A percentile compares a stretch with the other conserved stretches of the same genome.
These are phyloP conservation scores for Acidomyces sp. DNA, from an alignment of 495 filamentous ascomycete genomes.

Conservation along the genomic window DNA sequence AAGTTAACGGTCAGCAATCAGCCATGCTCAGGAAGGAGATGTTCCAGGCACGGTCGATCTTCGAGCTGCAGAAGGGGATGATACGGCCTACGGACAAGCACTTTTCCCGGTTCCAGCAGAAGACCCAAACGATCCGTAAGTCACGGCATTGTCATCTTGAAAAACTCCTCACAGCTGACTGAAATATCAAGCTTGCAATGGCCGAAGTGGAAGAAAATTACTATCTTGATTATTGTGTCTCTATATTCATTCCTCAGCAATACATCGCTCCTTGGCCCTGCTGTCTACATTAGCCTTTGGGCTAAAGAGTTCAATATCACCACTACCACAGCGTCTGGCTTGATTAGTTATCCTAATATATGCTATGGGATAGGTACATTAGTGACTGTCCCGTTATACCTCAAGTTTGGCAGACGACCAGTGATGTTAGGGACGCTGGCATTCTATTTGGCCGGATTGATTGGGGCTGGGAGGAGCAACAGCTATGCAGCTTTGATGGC, in stretches of 20 bases:
- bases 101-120: slow-evolving; percentile 49
- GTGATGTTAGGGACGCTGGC: slow-evolving; percentile 37
- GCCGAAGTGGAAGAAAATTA: slow-evolving; percentile 44
- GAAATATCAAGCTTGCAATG: slow-evolving; percentile 29
- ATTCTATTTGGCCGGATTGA: slow-evolving; percentile 44
- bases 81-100: slow-evolving; percentile 47
- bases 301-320: slow-evolving; percentile 41
- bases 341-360: slow-evolving; percentile 51
- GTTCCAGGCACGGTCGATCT: slow-evolving; percentile 48
- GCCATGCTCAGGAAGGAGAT: slow-evolving; percentile 45
- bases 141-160: too few relatives aligned
- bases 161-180: too few relatives aligned
- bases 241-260: slow-evolving; percentile 52
- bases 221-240: slow-evolving; percentile 46
- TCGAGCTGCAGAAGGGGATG: slow-evolving; percentile 44
- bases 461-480: slow-evolving; percentile 40
- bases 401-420: slow-evolving; percentile 44
- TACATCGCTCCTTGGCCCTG: slow-evolving; percentile 42
- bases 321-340: slow-evolving; percentile 37
- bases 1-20: slow-evolving; percentile 15
- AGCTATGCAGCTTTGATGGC: slow-evolving; percentile 43
- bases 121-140: slow-evolving; percentile 52
- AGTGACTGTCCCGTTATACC: slow-evolving; percentile 45
- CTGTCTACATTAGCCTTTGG: slow-evolving; percentile 47
- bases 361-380: slow-evolving; percentile 49